A percentile compares a stretch with the other conserved stretches of the same genome.
Conservation (phyloP, 352 stramenopile genomes). For the Peronospora tabacina region DNA sequence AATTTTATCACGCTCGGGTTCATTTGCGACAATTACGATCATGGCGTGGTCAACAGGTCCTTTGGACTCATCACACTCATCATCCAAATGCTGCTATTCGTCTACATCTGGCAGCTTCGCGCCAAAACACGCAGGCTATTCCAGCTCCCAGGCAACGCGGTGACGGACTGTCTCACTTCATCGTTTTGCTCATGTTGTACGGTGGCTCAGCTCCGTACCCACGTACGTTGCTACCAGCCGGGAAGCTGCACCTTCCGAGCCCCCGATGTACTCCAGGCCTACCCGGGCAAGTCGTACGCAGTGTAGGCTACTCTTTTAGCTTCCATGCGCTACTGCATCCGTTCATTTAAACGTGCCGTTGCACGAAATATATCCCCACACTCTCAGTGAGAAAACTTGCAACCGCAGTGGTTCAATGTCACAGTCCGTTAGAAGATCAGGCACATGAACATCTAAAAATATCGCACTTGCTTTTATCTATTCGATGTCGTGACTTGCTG, state of each 20-base stretch:
- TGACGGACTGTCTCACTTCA: constrained; percentile 29
- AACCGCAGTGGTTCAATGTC: too few species aligned
- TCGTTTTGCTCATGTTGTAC: constrained; percentile 39
- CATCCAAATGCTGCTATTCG: constrained; percentile 22
- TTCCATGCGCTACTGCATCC: too few species aligned
- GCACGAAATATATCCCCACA: constrained; percentile 14
- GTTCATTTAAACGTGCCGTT: constrained; percentile 16
- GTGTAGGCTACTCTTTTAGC: constrained; percentile 12
- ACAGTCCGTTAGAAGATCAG: too few species aligned
- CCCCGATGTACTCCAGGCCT: constrained; percentile 32
- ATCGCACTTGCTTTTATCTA: too few species aligned
- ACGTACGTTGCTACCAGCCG: constrained; percentile 39
- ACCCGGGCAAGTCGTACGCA: constrained; percentile 27
- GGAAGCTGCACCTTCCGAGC: constrained; percentile 35
- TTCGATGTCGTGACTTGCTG: too few species aligned
- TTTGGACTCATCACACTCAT: constrained; percentile 21
- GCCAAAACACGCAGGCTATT: constrained; percentile 34
- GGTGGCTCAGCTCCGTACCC: constrained; percentile 32
- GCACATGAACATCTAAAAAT: too few species aligned
- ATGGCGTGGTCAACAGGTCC: constrained; percentile 13
- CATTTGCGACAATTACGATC: constrained; percentile 15
- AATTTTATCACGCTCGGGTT: constrained; percentile 19
- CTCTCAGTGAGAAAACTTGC: not conserved
- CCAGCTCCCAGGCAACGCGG: constrained; percentile 31
- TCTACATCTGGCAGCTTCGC: constrained; percentile 40